Conservation (phyloP, 1,284 basidiomycete species). For the Naganishia albida region DNA sequence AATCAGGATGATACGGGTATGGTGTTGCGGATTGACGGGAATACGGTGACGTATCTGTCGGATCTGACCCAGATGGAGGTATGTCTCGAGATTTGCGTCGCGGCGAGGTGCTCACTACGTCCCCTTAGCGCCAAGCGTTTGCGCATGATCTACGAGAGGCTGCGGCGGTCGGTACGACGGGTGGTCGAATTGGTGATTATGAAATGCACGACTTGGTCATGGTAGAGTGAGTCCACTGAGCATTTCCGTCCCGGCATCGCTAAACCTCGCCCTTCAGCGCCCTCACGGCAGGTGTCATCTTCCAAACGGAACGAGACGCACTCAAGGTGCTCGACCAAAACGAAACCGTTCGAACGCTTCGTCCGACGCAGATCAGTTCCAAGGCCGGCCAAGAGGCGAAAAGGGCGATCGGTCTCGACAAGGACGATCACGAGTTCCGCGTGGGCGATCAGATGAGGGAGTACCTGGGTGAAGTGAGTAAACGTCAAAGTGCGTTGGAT, state of each 20-base stretch:
- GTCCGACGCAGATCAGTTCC: constrained; percentile 92
- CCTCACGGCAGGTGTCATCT: constrained; percentile 94
- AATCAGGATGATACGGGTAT: constrained; percentile 95
- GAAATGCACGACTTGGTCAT: constrained; percentile 96
- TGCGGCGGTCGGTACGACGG: constrained; percentile 88
- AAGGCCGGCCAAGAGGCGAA: constrained; percentile 69
- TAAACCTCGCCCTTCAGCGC: constrained; percentile 58
- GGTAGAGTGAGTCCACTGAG: constrained; percentile 70
- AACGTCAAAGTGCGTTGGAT: neutral
- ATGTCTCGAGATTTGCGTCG: constrained; percentile 36
- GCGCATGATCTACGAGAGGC: constrained; percentile 96
- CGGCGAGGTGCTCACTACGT: neutral
- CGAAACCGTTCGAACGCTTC: constrained; percentile 82
- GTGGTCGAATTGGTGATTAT: constrained; percentile 86
- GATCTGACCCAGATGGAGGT: constrained; percentile 95
- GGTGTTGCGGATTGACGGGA: constrained; percentile 86
- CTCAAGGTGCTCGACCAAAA: constrained; percentile 96
- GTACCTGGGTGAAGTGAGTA: constrained; percentile 76
- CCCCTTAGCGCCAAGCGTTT: constrained; percentile 75
- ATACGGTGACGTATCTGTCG: constrained; percentile 94
- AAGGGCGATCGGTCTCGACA: constrained; percentile 75
- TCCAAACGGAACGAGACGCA: constrained; percentile 92
- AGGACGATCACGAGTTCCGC: constrained; percentile 62
- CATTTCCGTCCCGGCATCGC: too few species aligned
- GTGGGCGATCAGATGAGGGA: constrained; percentile 94